These are phyloP conservation scores for Hypocrella siamensis DNA, from an alignment of 2,329 filamentous ascomycete species.

Conservation along the genomic window DNA sequence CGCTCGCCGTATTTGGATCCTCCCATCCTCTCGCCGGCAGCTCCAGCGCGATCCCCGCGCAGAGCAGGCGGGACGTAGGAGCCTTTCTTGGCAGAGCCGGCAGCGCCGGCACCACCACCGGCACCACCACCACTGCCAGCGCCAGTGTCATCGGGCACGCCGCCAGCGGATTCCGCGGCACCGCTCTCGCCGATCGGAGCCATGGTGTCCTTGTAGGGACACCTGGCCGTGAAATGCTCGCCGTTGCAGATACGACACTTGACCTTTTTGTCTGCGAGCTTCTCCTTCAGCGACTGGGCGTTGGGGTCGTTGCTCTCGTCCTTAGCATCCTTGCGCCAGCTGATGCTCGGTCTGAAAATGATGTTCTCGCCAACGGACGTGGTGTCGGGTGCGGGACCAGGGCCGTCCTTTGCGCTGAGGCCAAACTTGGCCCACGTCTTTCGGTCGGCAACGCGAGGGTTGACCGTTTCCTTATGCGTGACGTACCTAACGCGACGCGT, in stretches of 20 bases:
- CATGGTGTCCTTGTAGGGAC: constrained; percentile 99
- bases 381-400: constrained; percentile 75
- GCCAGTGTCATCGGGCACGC: constrained; percentile 32
- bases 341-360: constrained; percentile 80
- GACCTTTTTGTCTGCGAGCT: constrained; percentile 97
- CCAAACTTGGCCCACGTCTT: constrained; percentile 92
- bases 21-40: constrained; percentile 64
- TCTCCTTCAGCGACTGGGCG: constrained; percentile 60
- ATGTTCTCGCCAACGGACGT: constrained; percentile 96
- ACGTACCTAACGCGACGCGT: constrained; percentile 90
- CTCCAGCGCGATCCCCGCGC: constrained; percentile 49
- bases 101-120: constrained; percentile 22
- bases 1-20: constrained; percentile 76
- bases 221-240: constrained; percentile 97
- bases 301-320: constrained; percentile 62
- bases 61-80: constrained; percentile 92
- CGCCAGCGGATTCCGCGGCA: constrained; percentile 37
- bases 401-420: constrained; percentile 65
- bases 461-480: constrained; percentile 82
- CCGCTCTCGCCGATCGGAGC: constrained; percentile 57
- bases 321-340: constrained; percentile 85
- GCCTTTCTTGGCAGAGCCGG: constrained; percentile 50
- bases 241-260: constrained; percentile 98
- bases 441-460: constrained; percentile 90
- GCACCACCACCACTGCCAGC: constrained; percentile 33